Base-by-base conservation (phyloP, 2,329 filamentous ascomycete species). In the Plectosphaerella sp. region DNA sequence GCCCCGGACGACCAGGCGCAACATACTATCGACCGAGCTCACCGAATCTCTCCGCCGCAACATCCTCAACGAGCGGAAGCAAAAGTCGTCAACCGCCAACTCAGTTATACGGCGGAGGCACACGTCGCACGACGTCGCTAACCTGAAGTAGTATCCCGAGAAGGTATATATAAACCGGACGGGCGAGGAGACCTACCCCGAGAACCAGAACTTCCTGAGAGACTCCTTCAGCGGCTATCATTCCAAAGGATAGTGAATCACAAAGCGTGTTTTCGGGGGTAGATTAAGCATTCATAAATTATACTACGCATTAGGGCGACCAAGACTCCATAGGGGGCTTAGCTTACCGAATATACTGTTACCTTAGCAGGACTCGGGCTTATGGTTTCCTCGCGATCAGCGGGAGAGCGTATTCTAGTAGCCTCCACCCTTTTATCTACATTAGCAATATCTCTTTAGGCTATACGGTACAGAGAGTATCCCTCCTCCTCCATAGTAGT, bases 11-110 rank as follows among this genome's bases (percentile, higher is more conserved):
- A 97, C 92, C 0, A 84, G 94, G 49, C 84, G 92, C 55, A 95
- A 97, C 70, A 99, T 99, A 94, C 80, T 99, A 52, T 88, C 90
- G 9, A 95, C 90, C 1, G 94, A 99, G 73, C 77, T 97, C 51
- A 97, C 93, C 3, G 91, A 96, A 67, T 96, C 91, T 22, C 84
- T 99, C 3, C 85, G 94, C 20, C 88, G 91, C 61, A 89, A 97
- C 62, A 84, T 99, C 15, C 81, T 97, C 15, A 96, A 91, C 89
- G 94, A 99, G 69, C 87, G 94, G 49, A 91, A 96, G 65, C 93
- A 97, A 66, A 96, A 94, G 79, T 91, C 90, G 54, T 88, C 89
- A 33, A 93, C 91, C 8, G 89, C 87, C 62, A 92, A 93, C 58
- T 91, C 92, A 1, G 89, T 93, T 50, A 79, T 96, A 52, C 95